Base-by-base conservation (phyloP, 129 eudicot species). In the Cynara cardunculus region DNA sequence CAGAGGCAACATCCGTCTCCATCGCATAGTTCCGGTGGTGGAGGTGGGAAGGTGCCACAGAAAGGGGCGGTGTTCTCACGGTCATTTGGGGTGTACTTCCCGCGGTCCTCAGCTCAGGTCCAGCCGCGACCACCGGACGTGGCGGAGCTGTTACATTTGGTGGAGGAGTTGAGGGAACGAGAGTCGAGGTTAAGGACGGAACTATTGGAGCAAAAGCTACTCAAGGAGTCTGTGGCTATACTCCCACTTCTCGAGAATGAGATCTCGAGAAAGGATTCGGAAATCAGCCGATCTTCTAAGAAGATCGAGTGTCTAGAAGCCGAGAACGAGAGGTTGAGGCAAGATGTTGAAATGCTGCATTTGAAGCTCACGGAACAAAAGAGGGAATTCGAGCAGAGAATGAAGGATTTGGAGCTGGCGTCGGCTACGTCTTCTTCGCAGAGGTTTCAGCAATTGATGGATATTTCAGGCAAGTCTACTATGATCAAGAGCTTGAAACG, bases 61-160 rank as follows among this genome's bases (percentile, higher is more conserved):
- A 89, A 93, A 32, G 89, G 87, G 2, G 87, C 90, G 11, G 81
- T 76, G 49, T 87, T 88, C 72, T 87, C 96, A 0, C 92, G 97
- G 37, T 87, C 98, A 0, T 94, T 94, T 67, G 97, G 97, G 3
- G 94, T 73, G 0, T 94, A 94, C 82, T 94, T 94, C 84, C 97
- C 99, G 0, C 90, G 97, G 34, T 80, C 97, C 12, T 94, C 99
- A 49, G 94, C 97, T 9, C 99, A 94, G 77, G 99, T 94, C 16
- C 99, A 94, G 87, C 99, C 99, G 2, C 89, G 89, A 14, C 99
- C 99, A 0, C 99, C 97, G 25, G 97, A 92, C 83, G 97, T 87
- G 24, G 16, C 93, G 5, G 97, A 94, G 75, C 96, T 94, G 14
- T 75, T 92, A 49, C 96, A 83, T 34, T 79, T 94, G 16, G 99